These are phyloP conservation scores for Lagenaria siceraria DNA, from an alignment of 306 rosid species.

Conservation along the genomic window DNA sequence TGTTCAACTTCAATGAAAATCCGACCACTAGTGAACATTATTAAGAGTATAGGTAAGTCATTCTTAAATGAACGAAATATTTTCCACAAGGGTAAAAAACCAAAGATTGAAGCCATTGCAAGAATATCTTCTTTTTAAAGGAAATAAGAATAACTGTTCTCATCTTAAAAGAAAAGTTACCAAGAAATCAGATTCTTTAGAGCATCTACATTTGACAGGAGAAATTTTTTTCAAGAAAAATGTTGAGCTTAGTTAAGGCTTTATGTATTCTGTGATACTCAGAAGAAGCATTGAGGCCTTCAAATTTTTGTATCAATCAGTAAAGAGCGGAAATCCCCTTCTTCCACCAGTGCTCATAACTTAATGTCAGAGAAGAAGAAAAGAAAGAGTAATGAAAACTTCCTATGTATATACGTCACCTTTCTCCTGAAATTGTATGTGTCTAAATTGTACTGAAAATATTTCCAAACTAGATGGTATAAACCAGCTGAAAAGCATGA, in stretches of 20 bases:
- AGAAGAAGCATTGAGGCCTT: background rate
- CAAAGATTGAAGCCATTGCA: background rate
- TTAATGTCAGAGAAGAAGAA: background rate
- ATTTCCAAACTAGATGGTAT: background rate
- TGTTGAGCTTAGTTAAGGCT: background rate
- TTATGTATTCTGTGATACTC: background rate
- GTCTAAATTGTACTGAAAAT: background rate
- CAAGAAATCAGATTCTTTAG: background rate
- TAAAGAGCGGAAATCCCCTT: background rate
- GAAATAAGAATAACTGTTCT: background rate
- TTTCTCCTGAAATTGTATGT: background rate
- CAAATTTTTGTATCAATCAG: background rate
- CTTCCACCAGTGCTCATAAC: background rate
- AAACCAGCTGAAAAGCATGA: background rate
- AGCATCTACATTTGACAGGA: background rate
- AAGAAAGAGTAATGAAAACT: background rate
- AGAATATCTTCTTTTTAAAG: background rate
- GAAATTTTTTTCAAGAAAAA: background rate
- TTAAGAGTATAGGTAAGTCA: background rate
- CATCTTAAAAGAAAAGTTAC: background rate
- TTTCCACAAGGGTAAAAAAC: background rate
- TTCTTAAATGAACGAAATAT: background rate
- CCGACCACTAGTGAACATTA: background rate
- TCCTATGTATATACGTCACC: background rate
- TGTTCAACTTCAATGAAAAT: background rate